phyloP scores from a whole-genome alignment of 208 protist species.

The Polymyxa betae region DNA sequence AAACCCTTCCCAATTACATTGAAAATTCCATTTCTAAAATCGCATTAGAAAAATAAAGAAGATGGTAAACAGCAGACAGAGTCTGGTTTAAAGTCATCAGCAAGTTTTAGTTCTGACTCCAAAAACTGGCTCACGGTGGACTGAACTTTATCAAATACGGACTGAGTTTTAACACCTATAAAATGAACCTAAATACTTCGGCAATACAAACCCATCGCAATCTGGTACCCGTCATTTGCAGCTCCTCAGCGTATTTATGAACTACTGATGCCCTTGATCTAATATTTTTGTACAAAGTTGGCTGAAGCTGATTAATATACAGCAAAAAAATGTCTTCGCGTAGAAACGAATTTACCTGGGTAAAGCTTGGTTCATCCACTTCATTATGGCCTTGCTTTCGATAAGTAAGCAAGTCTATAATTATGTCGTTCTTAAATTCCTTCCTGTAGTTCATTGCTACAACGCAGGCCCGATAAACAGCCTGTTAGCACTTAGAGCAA shows the following conservation, averaged over 20 bases:
- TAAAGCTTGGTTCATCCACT: conserved; percentile 94
- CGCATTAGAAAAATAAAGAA: not conserved
- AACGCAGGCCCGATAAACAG: conserved; percentile 80
- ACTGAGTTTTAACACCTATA: not conserved
- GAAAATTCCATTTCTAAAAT: conserved; percentile 35
- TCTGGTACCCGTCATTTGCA: not conserved
- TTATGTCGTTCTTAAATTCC: conserved; percentile 81
- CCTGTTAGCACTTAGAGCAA: conserved; percentile 67
- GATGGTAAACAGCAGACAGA: not conserved
- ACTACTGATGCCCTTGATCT: not conserved
- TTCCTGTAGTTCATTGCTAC: conserved; percentile 55
- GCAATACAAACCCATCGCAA: not conserved
- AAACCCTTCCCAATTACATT: not conserved
- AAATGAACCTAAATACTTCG: not conserved
- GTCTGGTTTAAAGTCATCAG: not conserved
- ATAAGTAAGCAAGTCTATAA: conserved; percentile 96
- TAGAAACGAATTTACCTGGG: conserved; percentile 74
- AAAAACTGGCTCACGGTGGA: not conserved
- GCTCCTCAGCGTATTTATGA: not conserved
- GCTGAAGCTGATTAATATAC: conserved; percentile 66
- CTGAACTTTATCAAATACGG: not conserved
- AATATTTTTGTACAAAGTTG: conserved; percentile 12
- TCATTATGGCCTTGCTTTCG: conserved; percentile 93
- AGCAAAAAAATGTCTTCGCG: not conserved
- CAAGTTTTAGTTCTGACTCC: not conserved